Conservation (phyloP, 1,139 yeast genomes). For the Suhomyces bokatorum region DNA sequence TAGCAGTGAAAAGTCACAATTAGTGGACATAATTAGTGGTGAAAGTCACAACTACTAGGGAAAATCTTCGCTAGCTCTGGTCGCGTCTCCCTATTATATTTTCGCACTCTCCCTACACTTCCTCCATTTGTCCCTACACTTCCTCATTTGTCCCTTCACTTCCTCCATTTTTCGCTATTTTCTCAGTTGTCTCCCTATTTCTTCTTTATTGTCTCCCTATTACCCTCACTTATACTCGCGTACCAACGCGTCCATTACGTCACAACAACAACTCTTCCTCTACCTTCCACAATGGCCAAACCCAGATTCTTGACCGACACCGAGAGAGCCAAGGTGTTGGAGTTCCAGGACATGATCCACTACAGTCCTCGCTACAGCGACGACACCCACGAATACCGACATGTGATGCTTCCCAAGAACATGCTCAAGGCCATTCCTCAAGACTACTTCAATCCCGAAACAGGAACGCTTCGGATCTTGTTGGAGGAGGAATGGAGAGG, state of each 20-base stretch:
- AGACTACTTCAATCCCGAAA: slow-evolving; percentile 92
- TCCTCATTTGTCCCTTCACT: too few species aligned
- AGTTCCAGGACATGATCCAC: slow-evolving; percentile 91
- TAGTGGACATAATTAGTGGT: too few species aligned
- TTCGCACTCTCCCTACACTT: too few species aligned
- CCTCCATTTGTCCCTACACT: too few species aligned
- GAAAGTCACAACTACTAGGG: too few species aligned
- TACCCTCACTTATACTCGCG: not conserved
- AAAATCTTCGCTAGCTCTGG: too few species aligned
- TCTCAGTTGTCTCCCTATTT: not conserved
- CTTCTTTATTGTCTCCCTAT: not conserved
- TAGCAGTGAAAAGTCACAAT: too few species aligned
- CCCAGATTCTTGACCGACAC: slow-evolving; percentile 75
- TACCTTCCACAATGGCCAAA: slow-evolving; percentile 31
- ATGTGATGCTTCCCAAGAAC: slow-evolving; percentile 94
- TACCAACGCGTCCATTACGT: slow-evolving; percentile 2
- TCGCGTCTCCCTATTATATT: too few species aligned
- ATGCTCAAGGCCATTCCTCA: slow-evolving; percentile 96
- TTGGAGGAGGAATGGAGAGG: slow-evolving; percentile 99
- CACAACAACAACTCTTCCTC: not conserved
- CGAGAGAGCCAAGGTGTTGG: slow-evolving; percentile 84
- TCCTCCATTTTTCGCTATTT: too few species aligned
- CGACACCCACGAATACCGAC: slow-evolving; percentile 83
- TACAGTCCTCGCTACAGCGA: slow-evolving; percentile 91
- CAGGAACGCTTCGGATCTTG: slow-evolving; percentile 88